Evolutionary conservation across 495 filamentous ascomycete genomes (phyloP), one percentile per base, ranked within the genome.

Genomic region (Xylaria venustula): DNA sequence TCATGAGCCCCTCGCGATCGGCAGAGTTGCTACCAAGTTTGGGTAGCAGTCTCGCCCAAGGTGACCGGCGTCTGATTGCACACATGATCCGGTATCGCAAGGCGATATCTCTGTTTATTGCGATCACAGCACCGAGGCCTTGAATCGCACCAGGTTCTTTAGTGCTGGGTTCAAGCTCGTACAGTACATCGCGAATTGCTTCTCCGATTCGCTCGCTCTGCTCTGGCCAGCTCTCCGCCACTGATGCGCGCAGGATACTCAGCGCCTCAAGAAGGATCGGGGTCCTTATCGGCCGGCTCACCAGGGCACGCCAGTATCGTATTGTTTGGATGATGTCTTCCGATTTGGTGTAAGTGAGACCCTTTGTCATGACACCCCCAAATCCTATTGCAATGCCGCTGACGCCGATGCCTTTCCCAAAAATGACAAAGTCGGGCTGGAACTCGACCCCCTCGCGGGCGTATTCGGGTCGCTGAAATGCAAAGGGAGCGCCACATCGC

Each of bases 11-110:
- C 37, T 55, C 53, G 1, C 53, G 40, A 45, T 55, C 53, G 26
- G 53, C 53, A 22, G 82, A 83, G 59, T 80, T 79, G 65, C 74
- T 75, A 15, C 87, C 87, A 19, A 61, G 51, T 30, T 61, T 55
- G 1, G 59, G 59, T 23, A 61, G 59, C 30, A 61, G 30, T 48
- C 59, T 37, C 4, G 49, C 58, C 58, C 58, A 61, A n/a, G 58
- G 58, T 26, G 48, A 54, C 14, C 58, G 58, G 17, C 58, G 58
- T 7, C 58, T 48, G 19, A 53, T 61, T 7, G 58, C 58, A 19
- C 58, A 61, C 58, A 61, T 61, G 49, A 61, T 25, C 17, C 58
- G 23, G 20, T 34, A 54, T 14, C 37, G 58, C 19, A 61, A 23
- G n/a, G 50, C 51, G 11, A 61, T 36, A n/a, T 55, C 25, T 48